Base-by-base conservation (phyloP, 2,329 filamentous ascomycete species). In the Davidsoniella virescens region DNA sequence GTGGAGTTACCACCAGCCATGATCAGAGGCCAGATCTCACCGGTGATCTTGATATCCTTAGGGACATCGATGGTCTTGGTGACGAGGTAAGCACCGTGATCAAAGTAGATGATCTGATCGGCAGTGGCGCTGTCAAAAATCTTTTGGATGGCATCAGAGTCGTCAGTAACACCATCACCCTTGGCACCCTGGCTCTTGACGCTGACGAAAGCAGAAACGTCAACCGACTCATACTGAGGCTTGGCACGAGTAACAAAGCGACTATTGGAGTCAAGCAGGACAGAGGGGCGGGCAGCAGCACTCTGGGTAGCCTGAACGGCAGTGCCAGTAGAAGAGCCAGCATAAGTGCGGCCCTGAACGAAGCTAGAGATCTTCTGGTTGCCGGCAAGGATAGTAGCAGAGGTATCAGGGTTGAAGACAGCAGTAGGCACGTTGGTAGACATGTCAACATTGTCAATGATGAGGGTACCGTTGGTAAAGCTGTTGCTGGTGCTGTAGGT, bases 381-480 rank as follows among this genome's bases (percentile, higher is more conserved):
- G 53, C 86, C 87, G 2, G 70, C 66, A 26, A 95, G 73, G 42
- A 94, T 68, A 1, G 69, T 69, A 4, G 67, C 64, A 41, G 73
- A 68, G 43, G 77, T 80, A 54, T 67, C 70, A 17, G 68, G 63
- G 57, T 75, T 73, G 55, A 71, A 63, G 49, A 96, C 75, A 29
- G 85, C 86, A 20, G 75, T 71, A 5, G 73, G 70, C 49, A 84
- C 78, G 50, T 77, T 80, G 44, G 70, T 69, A 56, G 65, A 67
- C 66, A 95, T 87, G 66, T 95, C 87, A 33, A 93, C 85, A 57
- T 95, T 95, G 67, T 94, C 85, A 9, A 96, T 65, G 56, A 94
- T 74, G 43, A 95, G 73, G 12, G 84, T 86, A 54, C 85, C 86
- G 60, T 87, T 90, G 57, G 84, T 84, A 51, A 72, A 67, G 18